Evolutionary conservation across 805 yeast genomes (phyloP), one percentile per base, ranked within the genome.

Genomic region (Wickerhamiella azymoides): DNA sequence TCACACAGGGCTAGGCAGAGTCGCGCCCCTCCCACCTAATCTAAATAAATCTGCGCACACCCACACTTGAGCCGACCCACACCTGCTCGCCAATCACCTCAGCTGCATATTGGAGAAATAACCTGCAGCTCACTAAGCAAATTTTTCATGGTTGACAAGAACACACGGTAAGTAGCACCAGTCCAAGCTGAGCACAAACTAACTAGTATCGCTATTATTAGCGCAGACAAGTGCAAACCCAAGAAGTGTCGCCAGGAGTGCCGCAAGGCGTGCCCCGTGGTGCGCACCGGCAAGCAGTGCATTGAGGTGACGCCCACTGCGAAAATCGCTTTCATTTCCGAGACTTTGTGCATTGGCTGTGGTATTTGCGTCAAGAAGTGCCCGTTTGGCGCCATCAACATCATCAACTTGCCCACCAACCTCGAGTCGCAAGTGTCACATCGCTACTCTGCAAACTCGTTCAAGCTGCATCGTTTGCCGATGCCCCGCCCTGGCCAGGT

Each of bases 401-500:
- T 92, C 62, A 92, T 92, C 70, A 92, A 92, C 62, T 72, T 92
- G 63, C 98, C 98, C 53, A 89, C 97, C 14, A 88, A 92, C 64
- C 73, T 92, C 62, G 97, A 89, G 46, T 69, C 72, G 41, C 89
- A 92, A 64, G 93, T 88, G 47, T 86, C 97, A 33, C 97, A 92
- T 66, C 79, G 98, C 71, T 92, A 92, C 66, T 84, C 96, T 41
- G 98, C 97, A 46, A 92, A 92, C 66, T 84, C 96, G 47, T 92
- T 92, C 78, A 92, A 92, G 66, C 74, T 92, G 60, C 98, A 92
- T 65, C 77, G 98, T 66, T 73, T 92, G 59, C 98, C 98, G 21
- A 88, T 94, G 47, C 98, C 98, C 52, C 83, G 98, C 68, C 97
- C 98, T 2, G 97, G 97, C 50, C 98, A 92, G 69, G 98, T 92